Evolutionary conservation across 352 stramenopile species (phyloP), one percentile per base, ranked within the genome.

Genomic region (Globisporangium heterothallicum): DNA sequence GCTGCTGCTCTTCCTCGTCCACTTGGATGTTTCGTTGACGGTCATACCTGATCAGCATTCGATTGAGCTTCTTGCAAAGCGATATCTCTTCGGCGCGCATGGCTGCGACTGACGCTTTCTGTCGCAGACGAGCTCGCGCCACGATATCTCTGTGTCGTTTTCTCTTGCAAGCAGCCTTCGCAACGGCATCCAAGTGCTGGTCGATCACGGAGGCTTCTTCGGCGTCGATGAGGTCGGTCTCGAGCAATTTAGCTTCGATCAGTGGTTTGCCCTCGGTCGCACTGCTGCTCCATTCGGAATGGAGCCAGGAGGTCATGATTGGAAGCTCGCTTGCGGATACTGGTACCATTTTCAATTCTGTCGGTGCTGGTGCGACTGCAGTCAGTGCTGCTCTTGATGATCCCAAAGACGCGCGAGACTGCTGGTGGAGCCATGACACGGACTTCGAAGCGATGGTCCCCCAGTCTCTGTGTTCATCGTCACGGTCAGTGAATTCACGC

Each of bases 131-230:
- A 9, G 66, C 63, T 7, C 66, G 59, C 6, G 66, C 66, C 27
- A 75, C 66, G 6, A 75, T 62, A 24, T 68, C 66, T 18, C 68
- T 71, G 44, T 75, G 66, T 18, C 54, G 38, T 25, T 64, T 63
- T 6, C 66, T 48, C 48, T 63, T 54, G 35, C 49, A 51, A 26
- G 56, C 66, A 3, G 66, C 66, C 18, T 68, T 70, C 7, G 53
- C 53, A 38, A 65, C 56, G 3, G 47, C 53, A 8, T 58, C 47
- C 22, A 53, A 32, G 2, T 43, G 47, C 16, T 53, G 29, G 47
- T 44, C 47, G 30, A 53, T 27, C 21, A 32, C 24, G 24, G 34
- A 34, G 8, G 35, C 18, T 27, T 36, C 27, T 21, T 51, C 44
- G 19, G 13, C 6, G 38, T 24, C 45, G 13, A 41, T 14, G 5